Conservation (phyloP, 2,329 filamentous ascomycete species). For the Fusarium circinatum region DNA sequence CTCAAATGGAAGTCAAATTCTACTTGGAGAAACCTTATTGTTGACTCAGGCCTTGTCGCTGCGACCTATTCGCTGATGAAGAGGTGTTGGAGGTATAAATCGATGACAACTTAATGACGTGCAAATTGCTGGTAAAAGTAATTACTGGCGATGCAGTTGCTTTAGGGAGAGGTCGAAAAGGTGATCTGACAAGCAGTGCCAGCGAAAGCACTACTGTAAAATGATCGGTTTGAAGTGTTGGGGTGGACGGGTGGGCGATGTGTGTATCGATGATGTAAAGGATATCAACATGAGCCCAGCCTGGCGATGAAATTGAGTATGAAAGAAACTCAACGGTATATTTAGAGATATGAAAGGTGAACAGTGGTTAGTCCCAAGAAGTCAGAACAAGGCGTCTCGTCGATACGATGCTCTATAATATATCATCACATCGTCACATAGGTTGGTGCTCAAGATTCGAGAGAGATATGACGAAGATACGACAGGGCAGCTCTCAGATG, state of each 20-base stretch:
- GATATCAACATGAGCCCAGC: background rate
- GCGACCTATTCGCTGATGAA: background rate
- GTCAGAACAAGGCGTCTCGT: background rate
- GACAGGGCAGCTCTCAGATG: conserved; percentile 13
- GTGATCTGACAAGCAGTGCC: background rate
- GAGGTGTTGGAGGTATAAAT: conserved; percentile 3
- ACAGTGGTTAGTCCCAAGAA: background rate
- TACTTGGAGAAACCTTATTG: conserved; percentile 1
- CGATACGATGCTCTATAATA: background rate
- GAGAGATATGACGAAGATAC: conserved; percentile 31
- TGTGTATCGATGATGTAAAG: conserved; percentile 11
- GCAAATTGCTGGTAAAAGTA: background rate
- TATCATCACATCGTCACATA: conserved; percentile 7
- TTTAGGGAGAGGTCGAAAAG: background rate
- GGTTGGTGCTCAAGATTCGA: background rate
- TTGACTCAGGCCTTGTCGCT: background rate
- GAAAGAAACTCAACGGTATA: background rate
- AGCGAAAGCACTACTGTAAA: background rate
- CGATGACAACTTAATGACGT: background rate
- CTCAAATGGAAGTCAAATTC: background rate
- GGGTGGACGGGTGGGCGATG: conserved; percentile 5
- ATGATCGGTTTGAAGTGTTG: background rate
- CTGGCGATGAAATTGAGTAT: background rate
- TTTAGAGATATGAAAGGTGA: background rate
- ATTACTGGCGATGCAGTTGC: background rate